Conservation (phyloP, 768 basidiomycete species). For the Phallus indusiatus region DNA sequence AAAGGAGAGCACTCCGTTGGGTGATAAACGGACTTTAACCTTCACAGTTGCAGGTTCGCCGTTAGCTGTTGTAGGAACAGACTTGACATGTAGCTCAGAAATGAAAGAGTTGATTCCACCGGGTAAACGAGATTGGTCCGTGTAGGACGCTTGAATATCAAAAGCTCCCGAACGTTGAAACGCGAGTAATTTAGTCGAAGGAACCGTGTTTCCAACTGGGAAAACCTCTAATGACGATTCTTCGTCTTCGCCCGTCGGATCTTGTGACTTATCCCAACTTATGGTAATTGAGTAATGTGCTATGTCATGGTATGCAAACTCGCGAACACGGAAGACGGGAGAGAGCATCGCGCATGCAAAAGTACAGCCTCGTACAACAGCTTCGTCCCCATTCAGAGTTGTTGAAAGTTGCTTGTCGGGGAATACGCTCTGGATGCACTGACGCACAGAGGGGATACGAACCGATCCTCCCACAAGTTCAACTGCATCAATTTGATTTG, state of each 20-base stretch:
- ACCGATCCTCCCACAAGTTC: conserved; percentile 93
- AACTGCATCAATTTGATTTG: conserved; percentile 81
- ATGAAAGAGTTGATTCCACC: conserved; percentile 81
- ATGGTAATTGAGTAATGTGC: conserved; percentile 85
- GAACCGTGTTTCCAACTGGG: conserved; percentile 74
- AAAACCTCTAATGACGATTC: conserved; percentile 83
- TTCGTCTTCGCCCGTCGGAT: conserved; percentile 72
- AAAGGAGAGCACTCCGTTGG: conserved; percentile 81
- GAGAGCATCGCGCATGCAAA: conserved; percentile 97
- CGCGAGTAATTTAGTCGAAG: conserved; percentile 91
- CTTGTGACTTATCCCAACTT: conserved; percentile 66
- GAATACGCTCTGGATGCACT: conserved; percentile 77
- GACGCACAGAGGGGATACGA: conserved; percentile 87
- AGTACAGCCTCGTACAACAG: conserved; percentile 90
- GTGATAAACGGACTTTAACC: conserved; percentile 82
- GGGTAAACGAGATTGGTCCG: conserved; percentile 61
- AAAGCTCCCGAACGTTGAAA: conserved; percentile 89
- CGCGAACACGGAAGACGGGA: conserved; percentile 95
- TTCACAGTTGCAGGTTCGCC: conserved; percentile 79
- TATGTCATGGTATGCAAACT: conserved; percentile 85
- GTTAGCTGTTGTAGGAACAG: conserved; percentile 48
- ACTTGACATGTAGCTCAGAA: conserved; percentile 71
- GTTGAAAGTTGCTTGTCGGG: conserved; percentile 74
- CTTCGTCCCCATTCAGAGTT: conserved; percentile 98
- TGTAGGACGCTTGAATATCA: conserved; percentile 80